Base-by-base conservation (phyloP, 768 basidiomycete species). In the Cytidiella melzeri region DNA sequence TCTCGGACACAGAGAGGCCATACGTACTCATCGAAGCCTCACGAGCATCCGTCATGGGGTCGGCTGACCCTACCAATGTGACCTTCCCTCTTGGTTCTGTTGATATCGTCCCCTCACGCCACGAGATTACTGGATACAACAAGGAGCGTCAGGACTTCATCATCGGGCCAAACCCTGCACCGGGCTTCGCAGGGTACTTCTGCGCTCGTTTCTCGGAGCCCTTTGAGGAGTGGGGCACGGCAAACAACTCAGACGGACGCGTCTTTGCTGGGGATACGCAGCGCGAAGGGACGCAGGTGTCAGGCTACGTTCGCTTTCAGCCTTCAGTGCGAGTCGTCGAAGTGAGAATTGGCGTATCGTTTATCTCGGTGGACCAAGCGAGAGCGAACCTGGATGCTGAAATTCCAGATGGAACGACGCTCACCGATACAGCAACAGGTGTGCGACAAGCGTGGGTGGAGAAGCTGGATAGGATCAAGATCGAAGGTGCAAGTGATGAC, bases 91-190 rank as follows among this genome's bases (percentile, higher is more conserved):
- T 68, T 3, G 85, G 85, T 2, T 64, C 67, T 5, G 62, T 86
- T 25, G 41, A 63, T 11, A 69, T 88, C 42, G 65, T 73, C 43
- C 67, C 72, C 3, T 43, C 53, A 5, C 52, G 56, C 3, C 63
- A 64, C 23, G 80, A 83, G 66, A 77, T 87, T 27, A 76, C 72
- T 36, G 86, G 87, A 7, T 75, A 64, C 55, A 85, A 82, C 48
- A 70, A 76, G 12, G 87, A 88, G 55, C 73, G 83, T 25, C 84
- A 87, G 60, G 87, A 89, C 62, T 71, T 69, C 57, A 84, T 87
- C 55, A 79, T 87, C 40, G 75, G 77, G 0, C 84, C 84, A 1
- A 67, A 64, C 41, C 56, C 64, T 6, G 70, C 61, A 51, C 60
- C 52, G 43, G 58, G 24, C 36, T 66, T 61, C 43, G 52, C 58